Evolutionary conservation across 305 asterid species (phyloP), one percentile per base, ranked within the genome.

Genomic region (Fraxinus paxiana): DNA sequence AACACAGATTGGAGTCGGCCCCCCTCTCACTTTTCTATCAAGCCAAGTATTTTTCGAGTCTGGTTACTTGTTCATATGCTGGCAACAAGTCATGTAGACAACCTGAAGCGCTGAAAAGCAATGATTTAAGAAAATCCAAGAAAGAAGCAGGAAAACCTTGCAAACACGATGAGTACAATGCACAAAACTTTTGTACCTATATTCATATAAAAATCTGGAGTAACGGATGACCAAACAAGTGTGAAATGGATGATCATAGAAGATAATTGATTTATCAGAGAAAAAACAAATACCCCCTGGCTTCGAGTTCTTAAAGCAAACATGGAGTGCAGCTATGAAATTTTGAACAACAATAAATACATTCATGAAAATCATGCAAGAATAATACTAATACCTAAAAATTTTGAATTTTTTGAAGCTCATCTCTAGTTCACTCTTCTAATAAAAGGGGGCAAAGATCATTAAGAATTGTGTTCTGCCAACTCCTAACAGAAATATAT

Each of bases 31-130:
- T 43, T 81, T 41, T 75, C 6, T 22, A 70, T 73, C 37, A 79
- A 33, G 77, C 63, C 43, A 71, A 33, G 75, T 24, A 73, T 63
- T 35, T 65, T 28, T 67, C 20, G 34, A 71, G 61, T 73, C 81
- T 74, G n/a, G 82, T 80, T 31, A 15, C 74, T 48, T 46, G 20
- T 34, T 75, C 80, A 67, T 54, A 48, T 33, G 76, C 82, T 71
- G 38, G 33, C 34, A 43, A 56, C 72, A 80, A 48, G 38, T 75
- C 48, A 31, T 77, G 79, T 78, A 72, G 76, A 43, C 35, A 74
- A 73, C 67, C 85, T 75, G 77, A 79, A 56, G 73, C 76, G 43
- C 41, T 31, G 75, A 76, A 43, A 43, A 43, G 6, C 76, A 56
- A 51, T 20, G 75, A 76, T 76, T 67, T 30, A 74, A 67, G 54